These are phyloP conservation scores for Gautieria morchelliformis DNA, from an alignment of 768 basidiomycete species.

Conservation along the genomic window DNA sequence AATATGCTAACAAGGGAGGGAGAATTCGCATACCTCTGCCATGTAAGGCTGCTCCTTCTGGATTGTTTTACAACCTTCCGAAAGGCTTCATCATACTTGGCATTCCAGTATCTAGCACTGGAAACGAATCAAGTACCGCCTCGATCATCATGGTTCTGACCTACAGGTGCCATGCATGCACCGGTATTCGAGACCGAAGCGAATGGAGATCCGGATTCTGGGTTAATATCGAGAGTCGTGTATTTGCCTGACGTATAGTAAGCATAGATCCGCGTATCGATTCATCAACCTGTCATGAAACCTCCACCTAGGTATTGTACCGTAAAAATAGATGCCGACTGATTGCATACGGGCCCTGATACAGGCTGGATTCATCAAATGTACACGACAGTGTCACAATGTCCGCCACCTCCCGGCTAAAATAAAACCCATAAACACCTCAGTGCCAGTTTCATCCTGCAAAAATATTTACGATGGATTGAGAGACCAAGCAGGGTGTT, in stretches of 20 bases:
- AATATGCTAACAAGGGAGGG: background rate
- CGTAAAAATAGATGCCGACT: slow-evolving; percentile 30
- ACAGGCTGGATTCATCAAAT: slow-evolving; percentile 39
- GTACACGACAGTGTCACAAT: slow-evolving; percentile 29
- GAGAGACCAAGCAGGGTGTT: slow-evolving; percentile 34
- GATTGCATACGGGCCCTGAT: slow-evolving; percentile 32
- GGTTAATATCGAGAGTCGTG: background rate
- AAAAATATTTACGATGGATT: slow-evolving; percentile 23
- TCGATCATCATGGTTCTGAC: background rate
- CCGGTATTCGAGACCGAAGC: slow-evolving; percentile 28
- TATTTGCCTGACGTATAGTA: slow-evolving; percentile 20
- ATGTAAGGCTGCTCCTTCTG: slow-evolving; percentile 25
- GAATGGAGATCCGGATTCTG: slow-evolving; percentile 50
- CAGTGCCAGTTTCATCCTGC: slow-evolving; percentile 1
- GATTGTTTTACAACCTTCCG: slow-evolving; percentile 32
- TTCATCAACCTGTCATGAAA: slow-evolving; percentile 30
- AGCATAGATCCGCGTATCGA: background rate
- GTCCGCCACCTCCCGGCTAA: slow-evolving; percentile 36
- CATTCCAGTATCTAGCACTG: slow-evolving; percentile 42
- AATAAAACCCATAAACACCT: background rate
- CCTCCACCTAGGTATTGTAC: slow-evolving; percentile 32
- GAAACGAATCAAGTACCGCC: background rate
- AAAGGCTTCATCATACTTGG: slow-evolving; percentile 42
- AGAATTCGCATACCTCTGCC: slow-evolving; percentile 15
- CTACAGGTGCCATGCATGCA: background rate